Evolutionary conservation across 345 rosid genomes (phyloP).

Genomic region (Psidium friedrichsthalianum): DNA sequence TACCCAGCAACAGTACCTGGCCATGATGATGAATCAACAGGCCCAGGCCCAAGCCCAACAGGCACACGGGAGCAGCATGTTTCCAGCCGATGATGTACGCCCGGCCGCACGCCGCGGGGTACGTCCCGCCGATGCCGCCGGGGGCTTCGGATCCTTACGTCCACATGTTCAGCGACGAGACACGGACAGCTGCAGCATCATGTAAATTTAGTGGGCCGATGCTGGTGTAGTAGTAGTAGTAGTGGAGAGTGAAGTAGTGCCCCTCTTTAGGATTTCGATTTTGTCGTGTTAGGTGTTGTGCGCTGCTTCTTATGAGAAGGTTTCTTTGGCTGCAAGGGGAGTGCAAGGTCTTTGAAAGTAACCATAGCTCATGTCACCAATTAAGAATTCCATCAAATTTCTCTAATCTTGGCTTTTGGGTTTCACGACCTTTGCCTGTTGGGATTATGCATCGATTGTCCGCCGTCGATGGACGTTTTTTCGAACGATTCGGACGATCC

Average conservation of each 20-base stretch:
- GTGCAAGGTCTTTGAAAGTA: not conserved
- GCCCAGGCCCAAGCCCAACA: conserved; percentile 16
- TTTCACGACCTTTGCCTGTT: not conserved
- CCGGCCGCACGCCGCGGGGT: conserved; percentile 42
- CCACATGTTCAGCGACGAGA: conserved; percentile 84
- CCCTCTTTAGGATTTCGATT: not conserved
- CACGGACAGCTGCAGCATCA: conserved; percentile 67
- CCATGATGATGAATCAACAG: conserved; percentile 64
- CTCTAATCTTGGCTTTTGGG: not conserved
- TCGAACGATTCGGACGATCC: not conserved
- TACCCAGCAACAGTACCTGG: conserved; percentile 63
- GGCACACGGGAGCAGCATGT: conserved; percentile 47
- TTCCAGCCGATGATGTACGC: conserved; percentile 89
- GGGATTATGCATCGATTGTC: not conserved
- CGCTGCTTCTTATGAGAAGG: not conserved
- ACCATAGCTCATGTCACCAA: not conserved
- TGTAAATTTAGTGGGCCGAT: conserved; percentile 30
- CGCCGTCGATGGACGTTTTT: not conserved
- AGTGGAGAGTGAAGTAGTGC: not conserved
- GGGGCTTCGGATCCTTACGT: conserved; percentile 43
- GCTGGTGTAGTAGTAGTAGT: not conserved
- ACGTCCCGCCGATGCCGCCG: conserved; percentile 53
- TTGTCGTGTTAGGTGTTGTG: not conserved
- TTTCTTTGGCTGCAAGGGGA: not conserved
- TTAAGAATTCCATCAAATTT: not conserved